A percentile compares a stretch with the other conserved stretches of the same genome.
Evolutionary conservation across 2,329 filamentous ascomycete species (phyloP).

Genomic region (Monosporascus sp.): DNA sequence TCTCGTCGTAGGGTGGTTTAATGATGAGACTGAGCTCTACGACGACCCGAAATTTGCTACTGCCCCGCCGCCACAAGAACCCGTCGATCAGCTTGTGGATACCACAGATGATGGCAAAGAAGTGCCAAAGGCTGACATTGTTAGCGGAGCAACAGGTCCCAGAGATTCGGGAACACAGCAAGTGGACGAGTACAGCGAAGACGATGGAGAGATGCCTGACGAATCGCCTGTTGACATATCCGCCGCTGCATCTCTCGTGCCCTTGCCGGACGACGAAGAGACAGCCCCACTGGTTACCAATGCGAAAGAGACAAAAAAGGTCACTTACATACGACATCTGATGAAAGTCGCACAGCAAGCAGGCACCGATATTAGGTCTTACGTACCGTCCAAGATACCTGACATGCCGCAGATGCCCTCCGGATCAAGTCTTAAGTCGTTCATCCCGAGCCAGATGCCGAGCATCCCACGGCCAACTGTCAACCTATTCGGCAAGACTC

Average conservation of each 20-base stretch:
- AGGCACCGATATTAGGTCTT: slow-evolving; percentile 40
- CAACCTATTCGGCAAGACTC: slow-evolving; percentile 19
- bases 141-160: slow-evolving; percentile 16
- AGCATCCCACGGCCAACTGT: slow-evolving; percentile 28
- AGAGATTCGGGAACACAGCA: slow-evolving; percentile 3
- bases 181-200: slow-evolving; percentile 9
- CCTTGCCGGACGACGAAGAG: slow-evolving; percentile 38
- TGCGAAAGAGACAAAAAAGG: slow-evolving; percentile 31
- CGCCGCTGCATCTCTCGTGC: slow-evolving; percentile 45
- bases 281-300: slow-evolving; percentile 24
- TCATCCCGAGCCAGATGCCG: slow-evolving; percentile 26
- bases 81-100: slow-evolving; percentile 27
- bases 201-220: slow-evolving; percentile 26
- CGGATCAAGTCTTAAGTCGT: slow-evolving; percentile 29
- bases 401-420: slow-evolving; percentile 28
- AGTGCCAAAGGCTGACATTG: slow-evolving; percentile 21
- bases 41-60: slow-evolving; percentile 43
- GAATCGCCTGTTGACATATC: slow-evolving; percentile 49
- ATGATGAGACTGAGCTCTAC: slow-evolving; percentile 37
- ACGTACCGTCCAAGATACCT: slow-evolving; percentile 39
- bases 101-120: slow-evolving; percentile 27
- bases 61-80: slow-evolving; percentile 34
- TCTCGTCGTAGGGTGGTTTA: slow-evolving; percentile 53
- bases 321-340: slow-evolving; percentile 44
- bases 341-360: slow-evolving; percentile 45